Percentiles rank a stretch among this genome's conserved stretches.
Evolutionary conservation across 352 stramenopile species (phyloP).

Genomic region (Blastocystis sp.): DNA sequence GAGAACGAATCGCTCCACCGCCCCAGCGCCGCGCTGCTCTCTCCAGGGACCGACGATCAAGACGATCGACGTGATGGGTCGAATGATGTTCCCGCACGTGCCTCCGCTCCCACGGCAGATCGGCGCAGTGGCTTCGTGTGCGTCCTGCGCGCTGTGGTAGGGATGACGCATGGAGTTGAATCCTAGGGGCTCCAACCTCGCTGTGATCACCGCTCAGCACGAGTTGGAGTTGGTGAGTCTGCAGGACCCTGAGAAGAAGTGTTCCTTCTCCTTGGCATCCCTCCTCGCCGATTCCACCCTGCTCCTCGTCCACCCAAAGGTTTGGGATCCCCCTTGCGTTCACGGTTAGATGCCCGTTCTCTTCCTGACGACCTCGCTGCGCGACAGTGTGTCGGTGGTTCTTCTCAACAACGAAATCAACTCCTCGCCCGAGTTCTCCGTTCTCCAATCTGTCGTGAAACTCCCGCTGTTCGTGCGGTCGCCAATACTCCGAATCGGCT

Average conservation of each 20-base stretch:
- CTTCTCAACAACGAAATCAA: not conserved
- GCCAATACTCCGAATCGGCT: not conserved
- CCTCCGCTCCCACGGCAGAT: not conserved
- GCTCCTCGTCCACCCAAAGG: not conserved
- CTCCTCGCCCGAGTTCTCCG: not conserved
- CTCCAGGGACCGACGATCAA: conserved; percentile 10
- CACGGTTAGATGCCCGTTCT: not conserved
- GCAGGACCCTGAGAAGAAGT: not conserved
- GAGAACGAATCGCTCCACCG: not conserved
- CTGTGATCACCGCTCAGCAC: not conserved
- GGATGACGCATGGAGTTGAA: not conserved
- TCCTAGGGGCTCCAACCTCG: not conserved
- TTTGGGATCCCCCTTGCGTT: not conserved
- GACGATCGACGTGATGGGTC: conserved; percentile 23
- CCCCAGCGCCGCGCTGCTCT: not conserved
- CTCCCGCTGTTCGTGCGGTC: not conserved
- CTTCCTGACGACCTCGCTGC: not conserved
- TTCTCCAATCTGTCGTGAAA: not conserved
- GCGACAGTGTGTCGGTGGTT: not conserved
- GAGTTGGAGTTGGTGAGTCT: not conserved
- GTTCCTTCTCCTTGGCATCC: not conserved
- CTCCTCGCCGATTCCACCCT: not conserved
- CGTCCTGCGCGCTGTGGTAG: not conserved
- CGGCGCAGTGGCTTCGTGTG: not conserved
- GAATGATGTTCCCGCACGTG: conserved; percentile 1